Percentiles rank a stretch among this genome's conserved stretches.
Evolutionary conservation across 1,139 yeast species (phyloP).

Genomic region (Lodderomyces jiufengensis): DNA sequence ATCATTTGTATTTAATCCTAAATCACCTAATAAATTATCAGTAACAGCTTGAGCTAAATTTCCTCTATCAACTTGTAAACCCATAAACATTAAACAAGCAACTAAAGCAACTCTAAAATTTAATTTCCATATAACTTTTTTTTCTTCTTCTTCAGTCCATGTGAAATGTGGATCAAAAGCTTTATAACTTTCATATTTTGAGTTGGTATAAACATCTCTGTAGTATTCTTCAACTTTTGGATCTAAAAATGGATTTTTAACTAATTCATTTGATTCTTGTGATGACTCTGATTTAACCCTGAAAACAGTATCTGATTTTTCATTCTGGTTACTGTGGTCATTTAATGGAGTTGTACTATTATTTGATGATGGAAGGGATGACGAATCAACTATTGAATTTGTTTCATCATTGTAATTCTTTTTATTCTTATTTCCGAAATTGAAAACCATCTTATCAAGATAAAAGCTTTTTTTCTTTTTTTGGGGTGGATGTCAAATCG

Average conservation of each 20-base stretch:
- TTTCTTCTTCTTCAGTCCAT: conserved; percentile 37
- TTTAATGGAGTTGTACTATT: background rate
- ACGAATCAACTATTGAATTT: too few species aligned
- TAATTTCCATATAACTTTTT: conserved; percentile 21
- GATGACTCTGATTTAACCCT: conserved; percentile 6
- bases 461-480: too few species aligned
- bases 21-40: conserved; percentile 28
- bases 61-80: conserved; percentile 31
- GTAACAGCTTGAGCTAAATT: conserved; percentile 32
- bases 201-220: conserved; percentile 25
- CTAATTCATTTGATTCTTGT: conserved; percentile 6
- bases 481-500: too few species aligned
- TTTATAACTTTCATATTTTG: conserved; percentile 31
- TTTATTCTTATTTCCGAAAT: too few species aligned
- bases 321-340: background rate
- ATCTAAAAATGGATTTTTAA: conserved; percentile 12
- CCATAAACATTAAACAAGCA: conserved; percentile 30
- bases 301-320: background rate
- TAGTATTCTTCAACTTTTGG: conserved; percentile 11
- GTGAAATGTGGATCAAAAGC: conserved; percentile 33
- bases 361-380: background rate
- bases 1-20: conserved; percentile 27
- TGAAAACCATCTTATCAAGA: too few species aligned
- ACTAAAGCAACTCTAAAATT: conserved; percentile 26
- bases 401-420: too few species aligned